Evolutionary conservation across 2,329 filamentous ascomycete species (phyloP), one percentile per base, ranked within the genome.

Genomic region (Juglanconis oblonga): DNA sequence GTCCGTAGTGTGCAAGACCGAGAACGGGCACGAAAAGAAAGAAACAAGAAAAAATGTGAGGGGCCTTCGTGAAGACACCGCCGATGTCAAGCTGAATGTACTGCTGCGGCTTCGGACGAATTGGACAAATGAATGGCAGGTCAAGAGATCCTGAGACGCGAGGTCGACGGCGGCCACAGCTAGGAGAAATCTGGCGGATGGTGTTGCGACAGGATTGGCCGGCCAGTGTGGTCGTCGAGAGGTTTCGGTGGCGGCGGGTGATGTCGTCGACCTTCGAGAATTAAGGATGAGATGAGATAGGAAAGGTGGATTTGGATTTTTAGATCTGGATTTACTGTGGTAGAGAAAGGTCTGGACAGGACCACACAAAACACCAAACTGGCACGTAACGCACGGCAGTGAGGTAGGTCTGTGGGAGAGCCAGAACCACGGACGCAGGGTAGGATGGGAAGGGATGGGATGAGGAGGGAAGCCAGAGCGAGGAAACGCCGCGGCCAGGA

Each of bases 101-200:
- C 45, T 31, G 13, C 32, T 11, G 51, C 45, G 51, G 44, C 47
- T 48, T 35, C 17, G 55, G 47, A 40, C 14, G 45, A 38, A 31
- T 48, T 52, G 17, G 56, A 11, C 36, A 55, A 62, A 55, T 36
- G 52, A 62, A 52, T 55, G 56, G 51, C 59, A 59, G 50, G 58
- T 36, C 5, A 29, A 35, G 52, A 40, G 32, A 42, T 55, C 59
- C 55, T 55, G 40, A 58, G 49, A 61, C 31, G 55, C 31, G 24
- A 24, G 24, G 24, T 24, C 11, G n/a, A 42, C 55, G 29, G 42
- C 49, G 33, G 38, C 33, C 49, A 52, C 49, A 52, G 49, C 49
- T 35, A 10, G 14, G 33, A n/a, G 33, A 52, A 7, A 3, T 6
- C 14, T 33, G 49, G 49, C 29, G 13, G 24, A 24, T 51, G 31